These are phyloP conservation scores for Tylopilus sp. DNA, from an alignment of 1,284 basidiomycete genomes.

Conservation along the genomic window DNA sequence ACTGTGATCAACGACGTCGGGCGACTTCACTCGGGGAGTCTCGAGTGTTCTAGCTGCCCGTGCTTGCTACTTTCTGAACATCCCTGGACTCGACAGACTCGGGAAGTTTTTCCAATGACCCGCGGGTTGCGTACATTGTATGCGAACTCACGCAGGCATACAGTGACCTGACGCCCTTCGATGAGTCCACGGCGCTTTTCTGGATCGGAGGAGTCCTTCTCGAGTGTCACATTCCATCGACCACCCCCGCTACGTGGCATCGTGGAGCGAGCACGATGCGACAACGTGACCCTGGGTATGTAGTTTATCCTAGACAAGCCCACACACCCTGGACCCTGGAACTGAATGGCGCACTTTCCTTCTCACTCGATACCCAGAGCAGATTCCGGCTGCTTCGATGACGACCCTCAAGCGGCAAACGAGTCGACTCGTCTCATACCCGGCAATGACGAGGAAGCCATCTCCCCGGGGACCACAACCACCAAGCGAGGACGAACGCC, in stretches of 20 bases:
- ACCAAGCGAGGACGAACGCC: background rate
- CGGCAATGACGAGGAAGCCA: constrained; percentile 8
- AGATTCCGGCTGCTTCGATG: background rate
- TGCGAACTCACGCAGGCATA: no score
- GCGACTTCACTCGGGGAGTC: no score
- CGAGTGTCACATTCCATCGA: background rate
- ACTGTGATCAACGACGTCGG: no score
- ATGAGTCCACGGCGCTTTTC: background rate
- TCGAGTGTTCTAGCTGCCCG: no score
- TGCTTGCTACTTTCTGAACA: no score
- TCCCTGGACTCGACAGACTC: no score
- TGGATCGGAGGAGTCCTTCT: background rate
- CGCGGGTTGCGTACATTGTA: no score
- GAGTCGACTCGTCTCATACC: constrained; percentile 14
- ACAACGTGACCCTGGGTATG: background rate
- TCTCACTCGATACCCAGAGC: background rate
- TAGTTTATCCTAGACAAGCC: background rate
- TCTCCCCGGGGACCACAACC: background rate
- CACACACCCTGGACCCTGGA: background rate
- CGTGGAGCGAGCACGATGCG: background rate
- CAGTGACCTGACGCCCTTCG: no score
- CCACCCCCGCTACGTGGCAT: background rate
- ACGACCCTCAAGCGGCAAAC: background rate
- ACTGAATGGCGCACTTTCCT: background rate
- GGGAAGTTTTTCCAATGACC: no score